Evolutionary conservation across 768 basidiomycete species (phyloP).

Genomic region (Lanmaoa pseudosensibilis): DNA sequence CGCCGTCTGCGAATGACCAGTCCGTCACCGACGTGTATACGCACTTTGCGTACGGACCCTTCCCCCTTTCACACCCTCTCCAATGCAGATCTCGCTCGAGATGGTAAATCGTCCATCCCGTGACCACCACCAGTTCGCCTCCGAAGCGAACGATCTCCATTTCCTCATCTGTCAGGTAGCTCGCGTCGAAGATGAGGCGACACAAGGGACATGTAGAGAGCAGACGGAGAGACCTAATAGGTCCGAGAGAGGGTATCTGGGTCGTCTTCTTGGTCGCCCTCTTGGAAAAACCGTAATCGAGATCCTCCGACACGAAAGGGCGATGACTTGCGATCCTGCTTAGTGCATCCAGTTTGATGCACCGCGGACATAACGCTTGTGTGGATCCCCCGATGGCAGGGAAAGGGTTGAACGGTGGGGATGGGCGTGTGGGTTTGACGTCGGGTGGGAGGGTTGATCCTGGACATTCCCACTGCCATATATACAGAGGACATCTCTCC

Average conservation of each 20-base stretch:
- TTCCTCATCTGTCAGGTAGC: conserved; percentile 1
- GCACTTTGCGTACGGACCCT: conserved; percentile 10
- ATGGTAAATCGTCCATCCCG: conserved; percentile 1
- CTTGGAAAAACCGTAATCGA: neutral
- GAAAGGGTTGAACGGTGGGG: neutral
- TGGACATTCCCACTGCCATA: neutral
- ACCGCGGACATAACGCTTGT: conserved; percentile 2
- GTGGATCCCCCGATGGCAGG: neutral
- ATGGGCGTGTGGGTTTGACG: neutral
- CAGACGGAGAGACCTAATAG: conserved; percentile 1
- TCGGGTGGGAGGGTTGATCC: neutral
- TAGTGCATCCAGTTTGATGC: neutral
- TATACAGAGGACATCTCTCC: neutral
- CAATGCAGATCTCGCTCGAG: neutral
- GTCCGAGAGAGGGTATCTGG: conserved; percentile 2
- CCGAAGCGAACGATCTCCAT: neutral
- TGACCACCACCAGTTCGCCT: neutral
- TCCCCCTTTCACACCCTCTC: neutral
- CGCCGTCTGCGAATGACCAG: neutral
- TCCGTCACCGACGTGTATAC: conserved; percentile 1
- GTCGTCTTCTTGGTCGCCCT: conserved; percentile 1
- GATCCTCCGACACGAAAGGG: conserved; percentile 3
- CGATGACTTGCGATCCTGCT: neutral
- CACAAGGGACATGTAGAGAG: conserved; percentile 13
- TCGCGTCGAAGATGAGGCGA: conserved; percentile 14